A percentile compares a stretch with the other conserved stretches of the same genome.
phyloP scores from a whole-genome alignment of 2,329 filamentous ascomycete species.

The Metarhizium humberi region DNA sequence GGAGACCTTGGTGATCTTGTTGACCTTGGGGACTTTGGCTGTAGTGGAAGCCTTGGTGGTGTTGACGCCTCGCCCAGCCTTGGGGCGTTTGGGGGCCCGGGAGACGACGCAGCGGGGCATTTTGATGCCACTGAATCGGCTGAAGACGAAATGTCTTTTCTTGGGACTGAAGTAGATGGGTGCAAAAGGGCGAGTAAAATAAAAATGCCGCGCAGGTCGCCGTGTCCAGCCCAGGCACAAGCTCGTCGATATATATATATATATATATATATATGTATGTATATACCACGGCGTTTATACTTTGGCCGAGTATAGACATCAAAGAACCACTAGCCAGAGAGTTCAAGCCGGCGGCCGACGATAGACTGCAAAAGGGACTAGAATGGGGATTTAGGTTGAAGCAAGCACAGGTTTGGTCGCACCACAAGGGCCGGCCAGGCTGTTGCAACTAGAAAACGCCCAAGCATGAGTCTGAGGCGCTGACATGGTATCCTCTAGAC shows the following conservation, averaged over 20 bases:
- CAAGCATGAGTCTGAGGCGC: not conserved
- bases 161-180: not conserved
- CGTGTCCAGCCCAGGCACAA: not conserved
- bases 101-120: not conserved
- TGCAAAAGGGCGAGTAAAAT: not conserved
- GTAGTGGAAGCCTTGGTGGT: not conserved
- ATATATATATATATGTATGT: not conserved
- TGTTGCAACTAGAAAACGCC: not conserved
- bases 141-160: not conserved
- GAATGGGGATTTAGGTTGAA: conserved; percentile 3
- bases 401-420: not conserved
- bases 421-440: not conserved
- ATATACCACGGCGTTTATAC: not conserved
- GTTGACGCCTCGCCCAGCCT: not conserved
- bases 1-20: not conserved
- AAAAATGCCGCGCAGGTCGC: not conserved
- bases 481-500: too few species aligned
- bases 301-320: not conserved
- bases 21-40: not conserved
- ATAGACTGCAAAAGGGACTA: not conserved
- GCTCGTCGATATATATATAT: not conserved
- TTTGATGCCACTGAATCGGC: not conserved
- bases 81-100: not conserved
- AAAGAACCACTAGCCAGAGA: not conserved
- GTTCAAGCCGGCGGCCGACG: not conserved